Percentiles rank a stretch among this genome's conserved stretches.
Evolutionary conservation across 345 rosid genomes (phyloP).

Genomic region (Melastoma malabathricum): DNA sequence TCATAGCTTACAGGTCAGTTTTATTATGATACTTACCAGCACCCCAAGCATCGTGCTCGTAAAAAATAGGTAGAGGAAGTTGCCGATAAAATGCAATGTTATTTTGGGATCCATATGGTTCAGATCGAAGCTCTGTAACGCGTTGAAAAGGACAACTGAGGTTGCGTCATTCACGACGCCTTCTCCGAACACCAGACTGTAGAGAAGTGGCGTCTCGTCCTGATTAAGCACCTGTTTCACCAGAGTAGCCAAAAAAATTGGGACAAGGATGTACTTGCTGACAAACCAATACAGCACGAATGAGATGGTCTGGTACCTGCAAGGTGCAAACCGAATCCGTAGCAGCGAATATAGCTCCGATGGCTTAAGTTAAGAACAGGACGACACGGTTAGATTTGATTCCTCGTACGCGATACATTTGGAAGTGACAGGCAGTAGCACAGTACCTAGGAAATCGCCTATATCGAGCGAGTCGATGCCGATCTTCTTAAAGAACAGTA

Average conservation of each 20-base stretch:
- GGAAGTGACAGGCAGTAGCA: slow-evolving; percentile 5
- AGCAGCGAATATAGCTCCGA: slow-evolving; percentile 96
- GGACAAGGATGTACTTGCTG: too few species aligned
- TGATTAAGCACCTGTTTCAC: slow-evolving; percentile 69
- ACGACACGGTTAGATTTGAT: background rate
- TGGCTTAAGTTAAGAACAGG: slow-evolving; percentile 39
- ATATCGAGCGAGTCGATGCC: slow-evolving; percentile 56
- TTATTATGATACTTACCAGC: slow-evolving; percentile 30
- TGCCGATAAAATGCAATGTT: slow-evolving; percentile 60
- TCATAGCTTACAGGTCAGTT: too few species aligned
- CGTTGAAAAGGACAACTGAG: slow-evolving; percentile 94
- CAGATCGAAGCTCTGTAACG: slow-evolving; percentile 87
- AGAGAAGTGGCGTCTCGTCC: slow-evolving; percentile 94
- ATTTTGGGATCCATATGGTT: slow-evolving; percentile 35
- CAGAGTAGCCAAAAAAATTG: too few species aligned
- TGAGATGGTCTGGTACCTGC: slow-evolving; percentile 34
- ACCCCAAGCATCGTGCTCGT: slow-evolving; percentile 88
- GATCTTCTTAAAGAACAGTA: slow-evolving; percentile 42
- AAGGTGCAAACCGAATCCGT: slow-evolving; percentile 98
- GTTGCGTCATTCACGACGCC: slow-evolving; percentile 99
- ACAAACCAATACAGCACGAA: too few species aligned
- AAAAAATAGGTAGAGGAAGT: slow-evolving; percentile 62
- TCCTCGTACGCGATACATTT: background rate
- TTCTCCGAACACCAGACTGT: slow-evolving; percentile 96
- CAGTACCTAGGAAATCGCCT: slow-evolving; percentile 75